These are phyloP conservation scores for Alternaria panax DNA, from an alignment of 2,329 filamentous ascomycete species.

Conservation along the genomic window DNA sequence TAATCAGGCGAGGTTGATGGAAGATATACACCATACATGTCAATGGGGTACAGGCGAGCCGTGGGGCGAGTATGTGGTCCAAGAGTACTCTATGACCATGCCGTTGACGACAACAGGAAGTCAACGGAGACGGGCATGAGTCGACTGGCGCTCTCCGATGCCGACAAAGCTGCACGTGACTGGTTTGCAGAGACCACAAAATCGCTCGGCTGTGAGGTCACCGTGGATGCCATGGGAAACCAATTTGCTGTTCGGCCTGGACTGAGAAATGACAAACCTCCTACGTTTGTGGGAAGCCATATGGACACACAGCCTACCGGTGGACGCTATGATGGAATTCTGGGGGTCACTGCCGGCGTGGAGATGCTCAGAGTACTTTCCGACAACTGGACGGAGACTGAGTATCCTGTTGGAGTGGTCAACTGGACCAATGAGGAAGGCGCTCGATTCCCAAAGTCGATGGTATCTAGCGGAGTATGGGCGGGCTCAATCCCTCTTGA, in stretches of 20 bases:
- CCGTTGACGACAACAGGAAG: conserved; percentile 44
- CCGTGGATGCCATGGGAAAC: conserved; percentile 79
- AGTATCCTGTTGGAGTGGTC: conserved; percentile 75
- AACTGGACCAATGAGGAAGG: conserved; percentile 89
- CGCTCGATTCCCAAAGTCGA: conserved; percentile 77
- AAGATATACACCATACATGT: conserved; percentile 70
- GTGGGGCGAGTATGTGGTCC: conserved; percentile 67
- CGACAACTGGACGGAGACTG: conserved; percentile 72
- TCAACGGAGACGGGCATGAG: conserved; percentile 77
- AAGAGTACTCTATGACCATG: not conserved
- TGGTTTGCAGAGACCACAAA: conserved; percentile 75
- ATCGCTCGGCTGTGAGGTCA: conserved; percentile 70
- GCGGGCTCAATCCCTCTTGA: conserved; percentile 70
- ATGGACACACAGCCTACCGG: conserved; percentile 65
- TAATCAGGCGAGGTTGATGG: conserved; percentile 66
- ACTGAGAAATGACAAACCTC: conserved; percentile 60
- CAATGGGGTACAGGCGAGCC: conserved; percentile 70
- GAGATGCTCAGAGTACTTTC: conserved; percentile 74
- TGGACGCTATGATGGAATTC: conserved; percentile 77
- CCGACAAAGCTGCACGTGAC: conserved; percentile 74
- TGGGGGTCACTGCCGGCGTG: conserved; percentile 75
- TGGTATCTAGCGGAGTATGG: conserved; percentile 80
- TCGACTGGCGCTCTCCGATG: conserved; percentile 73
- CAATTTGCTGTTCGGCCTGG: conserved; percentile 77
- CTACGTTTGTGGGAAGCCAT: conserved; percentile 75